These are phyloP conservation scores for Lepiota venenata DNA, from an alignment of 768 basidiomycete species.

Conservation along the genomic window DNA sequence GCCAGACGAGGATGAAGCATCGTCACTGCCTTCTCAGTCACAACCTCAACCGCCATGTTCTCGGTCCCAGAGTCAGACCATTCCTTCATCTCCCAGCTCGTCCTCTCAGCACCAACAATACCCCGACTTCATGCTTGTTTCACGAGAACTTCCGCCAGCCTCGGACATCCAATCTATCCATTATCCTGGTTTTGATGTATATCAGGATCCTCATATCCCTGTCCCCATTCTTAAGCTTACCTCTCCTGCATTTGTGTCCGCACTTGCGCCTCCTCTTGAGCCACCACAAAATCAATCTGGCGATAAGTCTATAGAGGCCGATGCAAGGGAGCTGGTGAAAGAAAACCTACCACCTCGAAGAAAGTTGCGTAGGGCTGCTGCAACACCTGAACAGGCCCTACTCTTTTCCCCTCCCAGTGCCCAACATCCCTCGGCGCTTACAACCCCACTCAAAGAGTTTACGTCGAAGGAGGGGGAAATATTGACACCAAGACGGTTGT, in stretches of 20 bases:
- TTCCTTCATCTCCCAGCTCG: conserved; percentile 16
- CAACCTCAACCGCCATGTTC: conserved; percentile 7
- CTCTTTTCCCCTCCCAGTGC: conserved; percentile 20
- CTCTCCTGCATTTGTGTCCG: not conserved
- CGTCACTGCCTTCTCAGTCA: conserved; percentile 5
- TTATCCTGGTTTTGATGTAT: conserved; percentile 65
- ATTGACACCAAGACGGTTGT: not conserved
- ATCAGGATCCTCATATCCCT: conserved; percentile 42
- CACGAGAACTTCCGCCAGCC: conserved; percentile 37
- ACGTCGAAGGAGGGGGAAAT: not conserved
- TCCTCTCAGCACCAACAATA: conserved; percentile 12
- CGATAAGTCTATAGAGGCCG: conserved; percentile 3
- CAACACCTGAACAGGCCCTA: conserved; percentile 20
- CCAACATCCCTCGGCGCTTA: not conserved
- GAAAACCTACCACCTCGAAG: conserved; percentile 55
- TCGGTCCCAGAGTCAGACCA: conserved; percentile 17
- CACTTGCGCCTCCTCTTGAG: not conserved
- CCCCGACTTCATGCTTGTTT: conserved; percentile 22
- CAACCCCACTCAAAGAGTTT: not conserved
- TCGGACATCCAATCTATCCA: conserved; percentile 55
- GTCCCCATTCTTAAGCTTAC: conserved; percentile 7
- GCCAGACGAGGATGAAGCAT: not conserved
- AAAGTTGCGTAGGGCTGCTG: conserved; percentile 38
- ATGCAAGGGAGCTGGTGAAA: conserved; percentile 41
- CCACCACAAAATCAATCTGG: not conserved